Conservation (phyloP, 1,139 yeast species). For the Candida glucosophila region DNA sequence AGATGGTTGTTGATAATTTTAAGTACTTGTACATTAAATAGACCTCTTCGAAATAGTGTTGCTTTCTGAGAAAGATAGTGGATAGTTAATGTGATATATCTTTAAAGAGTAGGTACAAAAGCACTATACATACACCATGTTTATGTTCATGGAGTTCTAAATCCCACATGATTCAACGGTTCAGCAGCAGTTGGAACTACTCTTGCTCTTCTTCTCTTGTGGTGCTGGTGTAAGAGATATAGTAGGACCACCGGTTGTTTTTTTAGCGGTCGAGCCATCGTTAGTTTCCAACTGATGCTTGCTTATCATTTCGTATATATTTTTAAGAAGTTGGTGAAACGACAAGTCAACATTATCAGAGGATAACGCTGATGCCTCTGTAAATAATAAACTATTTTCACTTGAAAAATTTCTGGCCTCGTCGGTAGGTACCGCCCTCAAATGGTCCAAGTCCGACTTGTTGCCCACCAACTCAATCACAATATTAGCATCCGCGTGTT, state of each 20-base stretch:
- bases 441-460: conserved; percentile 89
- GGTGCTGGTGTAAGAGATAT: conserved; percentile 93
- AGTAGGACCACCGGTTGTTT: conserved; percentile 74
- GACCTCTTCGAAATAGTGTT: too few relatives aligned
- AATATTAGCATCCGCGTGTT: conserved; percentile 94
- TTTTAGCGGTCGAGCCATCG: conserved; percentile 20
- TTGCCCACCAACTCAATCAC: conserved; percentile 86
- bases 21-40: too few relatives aligned
- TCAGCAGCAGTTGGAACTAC: conserved; percentile 59
- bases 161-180: too few relatives aligned
- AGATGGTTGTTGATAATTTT: too few relatives aligned
- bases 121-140: too few relatives aligned
- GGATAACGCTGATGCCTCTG: conserved; percentile 95
- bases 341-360: conserved; percentile 93
- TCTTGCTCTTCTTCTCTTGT: conserved; percentile 60
- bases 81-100: too few relatives aligned
- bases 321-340: conserved; percentile 84
- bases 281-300: conserved; percentile 79
- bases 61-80: too few relatives aligned
- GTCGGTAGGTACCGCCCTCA: conserved; percentile 95
- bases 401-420: conserved; percentile 94
- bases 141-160: too few relatives aligned
- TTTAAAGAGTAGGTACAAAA: too few relatives aligned
- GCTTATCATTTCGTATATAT: conserved; percentile 87
- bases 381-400: conserved; percentile 84